Percentiles rank a stretch among this genome's conserved stretches.
Conservation (phyloP, 768 basidiomycete genomes). For the Dentipellis sp. region DNA sequence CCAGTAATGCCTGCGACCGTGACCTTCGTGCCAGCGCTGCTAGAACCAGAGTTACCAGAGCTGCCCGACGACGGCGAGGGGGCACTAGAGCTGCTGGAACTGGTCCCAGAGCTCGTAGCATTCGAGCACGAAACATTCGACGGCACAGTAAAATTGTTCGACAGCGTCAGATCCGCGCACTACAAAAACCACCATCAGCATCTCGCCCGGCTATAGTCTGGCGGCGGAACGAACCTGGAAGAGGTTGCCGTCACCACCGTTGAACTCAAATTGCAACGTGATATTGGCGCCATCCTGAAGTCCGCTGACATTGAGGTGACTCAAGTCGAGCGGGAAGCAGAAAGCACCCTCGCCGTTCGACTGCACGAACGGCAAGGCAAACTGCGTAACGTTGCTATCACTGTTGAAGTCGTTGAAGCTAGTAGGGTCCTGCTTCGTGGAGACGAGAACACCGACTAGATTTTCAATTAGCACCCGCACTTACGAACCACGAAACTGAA, state of each 20-base stretch:
- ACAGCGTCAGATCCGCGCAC: constrained; percentile 76
- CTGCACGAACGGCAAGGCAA: constrained; percentile 39
- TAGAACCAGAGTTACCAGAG: not conserved
- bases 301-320: constrained; percentile 35
- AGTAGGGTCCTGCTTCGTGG: constrained; percentile 48
- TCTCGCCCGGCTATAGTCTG: not conserved
- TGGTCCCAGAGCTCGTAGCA: constrained; percentile 10
- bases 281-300: constrained; percentile 59
- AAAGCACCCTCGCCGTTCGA: constrained; percentile 46
- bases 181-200: constrained; percentile 18
- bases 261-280: constrained; percentile 59
- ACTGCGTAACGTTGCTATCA: constrained; percentile 25
- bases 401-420: constrained; percentile 55
- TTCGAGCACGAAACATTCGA: constrained; percentile 31
- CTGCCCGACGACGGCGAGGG: not conserved
- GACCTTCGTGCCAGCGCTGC: not conserved
- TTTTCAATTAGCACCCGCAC: not conserved
- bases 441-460: constrained; percentile 44
- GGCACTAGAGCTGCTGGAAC: not conserved
- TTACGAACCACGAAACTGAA: constrained; percentile 1
- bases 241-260: constrained; percentile 64
- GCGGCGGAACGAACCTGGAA: constrained; percentile 43
- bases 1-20: too few relatives aligned
- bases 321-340: constrained; percentile 63
- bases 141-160: constrained; percentile 40